Conservation (phyloP, 345 rosid species). For the Arabis hirsuta region DNA sequence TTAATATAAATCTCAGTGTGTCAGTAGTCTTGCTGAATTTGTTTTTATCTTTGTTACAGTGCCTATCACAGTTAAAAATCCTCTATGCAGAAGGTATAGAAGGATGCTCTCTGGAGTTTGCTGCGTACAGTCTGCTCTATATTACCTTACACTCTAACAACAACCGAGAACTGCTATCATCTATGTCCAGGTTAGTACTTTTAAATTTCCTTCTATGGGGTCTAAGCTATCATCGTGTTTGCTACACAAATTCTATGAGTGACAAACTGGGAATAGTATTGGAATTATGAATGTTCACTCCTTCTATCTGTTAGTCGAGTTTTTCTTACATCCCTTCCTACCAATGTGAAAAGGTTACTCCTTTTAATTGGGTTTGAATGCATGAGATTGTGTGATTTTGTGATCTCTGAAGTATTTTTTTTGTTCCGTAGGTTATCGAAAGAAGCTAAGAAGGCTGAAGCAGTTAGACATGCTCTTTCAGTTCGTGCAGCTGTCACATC, state of each 20-base stretch:
- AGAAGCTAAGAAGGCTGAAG: constrained; percentile 71
- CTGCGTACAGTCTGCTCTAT: constrained; percentile 89
- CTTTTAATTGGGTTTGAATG: constrained; percentile 20
- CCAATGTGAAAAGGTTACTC: constrained; percentile 26
- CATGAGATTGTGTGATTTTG: constrained; percentile 18
- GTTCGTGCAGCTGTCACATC: constrained; percentile 94
- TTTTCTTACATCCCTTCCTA: constrained; percentile 23
- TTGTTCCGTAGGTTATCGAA: constrained; percentile 64
- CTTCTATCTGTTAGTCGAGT: constrained; percentile 9
- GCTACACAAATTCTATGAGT: constrained; percentile 7
- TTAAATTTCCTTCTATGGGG: constrained; percentile 9
- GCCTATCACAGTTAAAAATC: constrained; percentile 91
- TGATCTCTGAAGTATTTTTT: constrained; percentile 4
- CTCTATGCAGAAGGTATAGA: constrained; percentile 92
- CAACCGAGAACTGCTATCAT: constrained; percentile 79
- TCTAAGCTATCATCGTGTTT: background rate
- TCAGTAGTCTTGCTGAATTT: constrained; percentile 24
- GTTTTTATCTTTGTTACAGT: constrained; percentile 56
- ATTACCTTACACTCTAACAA: constrained; percentile 88
- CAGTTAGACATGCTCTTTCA: constrained; percentile 93
- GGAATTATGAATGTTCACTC: constrained; percentile 12
- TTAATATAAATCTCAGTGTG: background rate
- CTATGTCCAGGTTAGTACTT: constrained; percentile 84
- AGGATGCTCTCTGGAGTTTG: constrained; percentile 90
- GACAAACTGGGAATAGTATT: constrained; percentile 4